Percentiles rank a stretch among this genome's conserved stretches.
Conservation (phyloP, 225 moss, liverwort and hornwort genomes). For the Marchantia paleacea region DNA sequence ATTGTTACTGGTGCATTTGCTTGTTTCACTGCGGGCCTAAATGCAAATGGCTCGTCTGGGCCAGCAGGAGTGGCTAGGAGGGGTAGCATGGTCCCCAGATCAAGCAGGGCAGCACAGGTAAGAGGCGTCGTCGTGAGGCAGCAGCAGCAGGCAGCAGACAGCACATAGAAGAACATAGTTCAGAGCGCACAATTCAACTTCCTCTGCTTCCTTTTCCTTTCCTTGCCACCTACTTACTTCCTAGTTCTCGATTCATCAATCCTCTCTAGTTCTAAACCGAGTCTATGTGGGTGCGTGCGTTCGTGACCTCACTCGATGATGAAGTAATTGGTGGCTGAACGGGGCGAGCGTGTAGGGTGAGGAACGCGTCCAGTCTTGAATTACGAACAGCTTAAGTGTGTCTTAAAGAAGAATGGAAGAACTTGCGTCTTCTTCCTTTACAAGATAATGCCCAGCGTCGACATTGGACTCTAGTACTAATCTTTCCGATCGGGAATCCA, state of each 20-base stretch:
- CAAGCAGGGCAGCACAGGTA: conserved; percentile 35
- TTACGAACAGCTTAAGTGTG: conserved; percentile 24
- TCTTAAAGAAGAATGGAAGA: conserved; percentile 34
- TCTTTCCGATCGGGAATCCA: conserved; percentile 44
- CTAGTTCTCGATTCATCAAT: conserved; percentile 3
- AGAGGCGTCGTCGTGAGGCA: conserved; percentile 22
- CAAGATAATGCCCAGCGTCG: conserved; percentile 28
- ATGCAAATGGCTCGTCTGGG: conserved; percentile 41
- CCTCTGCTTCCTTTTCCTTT: neutral
- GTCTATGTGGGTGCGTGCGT: conserved; percentile 15
- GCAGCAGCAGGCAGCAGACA: neutral
- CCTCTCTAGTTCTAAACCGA: conserved; percentile 9
- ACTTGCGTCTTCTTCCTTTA: conserved; percentile 15
- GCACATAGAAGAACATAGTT: neutral
- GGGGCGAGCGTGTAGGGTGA: conserved; percentile 28
- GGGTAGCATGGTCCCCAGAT: conserved; percentile 45
- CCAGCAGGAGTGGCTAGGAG: conserved; percentile 31
- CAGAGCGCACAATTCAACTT: neutral
- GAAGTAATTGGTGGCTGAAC: conserved; percentile 18
- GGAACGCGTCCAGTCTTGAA: conserved; percentile 28
- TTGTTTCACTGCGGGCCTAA: conserved; percentile 43
- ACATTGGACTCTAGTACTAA: conserved; percentile 35
- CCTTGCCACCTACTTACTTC: neutral
- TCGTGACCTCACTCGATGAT: conserved; percentile 4
- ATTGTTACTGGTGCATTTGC: conserved; percentile 38